Evolutionary conservation across 257 asterid genomes (phyloP), one percentile per base, ranked within the genome.

Genomic region (Scutellaria galericulata): DNA sequence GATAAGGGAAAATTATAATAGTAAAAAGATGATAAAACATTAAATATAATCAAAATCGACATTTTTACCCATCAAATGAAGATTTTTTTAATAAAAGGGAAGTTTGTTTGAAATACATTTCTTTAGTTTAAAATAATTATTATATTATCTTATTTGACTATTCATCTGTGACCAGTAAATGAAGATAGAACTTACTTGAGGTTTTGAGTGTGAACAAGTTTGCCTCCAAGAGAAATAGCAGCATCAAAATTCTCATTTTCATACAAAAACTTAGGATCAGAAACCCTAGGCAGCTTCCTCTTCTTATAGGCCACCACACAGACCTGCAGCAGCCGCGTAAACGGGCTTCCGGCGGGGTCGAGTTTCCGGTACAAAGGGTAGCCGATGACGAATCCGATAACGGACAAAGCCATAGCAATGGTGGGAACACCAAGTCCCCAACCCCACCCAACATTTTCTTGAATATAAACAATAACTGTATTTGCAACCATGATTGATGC

Each of bases 281-380:
- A 75, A 37, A 70, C 83, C 86, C 39, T 51, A 0, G 45, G 47
- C 76, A 89, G 14, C 35, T 82, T 88, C 74, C 97, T 88, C 81
- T 93, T 93, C 83, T 64, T 75, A 13, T 35, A 91, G 2, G 97
- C 97, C 18, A 97, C 89, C 61, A 83, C 97, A 41, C 89, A 82
- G 7, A 89, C 98, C 82, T 93, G 98, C 48, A 79, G 13, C 44
- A 93, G 83, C 73, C 97, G 81, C n/a, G 98, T 93, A 9, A 93
- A 91, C 5, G 98, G 98, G 85, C 98, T 94, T 1, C 98, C 98
- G 2, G 84, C 87, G 1, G 97, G 98, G 66, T 89, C 89, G 40
- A 91, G 60, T 9, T 77, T 87, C 65, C 96, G 77, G 64, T 94
- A 94, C 78, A 89, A 53, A 40, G 94, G 96, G 83, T 89, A 94